Evolutionary conservation across 805 yeast species (phyloP).

Genomic region (Candida arabinofermentans): DNA sequence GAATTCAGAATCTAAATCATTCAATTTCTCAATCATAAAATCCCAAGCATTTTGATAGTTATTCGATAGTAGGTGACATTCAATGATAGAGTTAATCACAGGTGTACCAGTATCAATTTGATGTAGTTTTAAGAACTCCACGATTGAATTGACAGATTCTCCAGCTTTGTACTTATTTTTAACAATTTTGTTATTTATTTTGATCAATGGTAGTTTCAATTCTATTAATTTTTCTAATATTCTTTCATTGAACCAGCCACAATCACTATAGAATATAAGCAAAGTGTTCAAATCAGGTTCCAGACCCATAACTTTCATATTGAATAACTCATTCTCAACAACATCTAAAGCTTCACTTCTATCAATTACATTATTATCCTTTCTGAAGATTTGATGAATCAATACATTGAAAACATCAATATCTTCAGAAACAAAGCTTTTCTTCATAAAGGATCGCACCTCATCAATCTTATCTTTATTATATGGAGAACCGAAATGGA

Average conservation of each 20-base stretch:
- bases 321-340: constrained; percentile 3
- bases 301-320: constrained; percentile 3
- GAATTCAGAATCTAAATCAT: neutral
- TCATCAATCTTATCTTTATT: constrained; percentile 3
- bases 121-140: constrained; percentile 6
- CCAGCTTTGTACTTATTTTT: constrained; percentile 3
- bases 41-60: constrained; percentile 6
- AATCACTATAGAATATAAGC: constrained; percentile 9
- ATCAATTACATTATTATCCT: neutral
- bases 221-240: constrained; percentile 6
- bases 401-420: constrained; percentile 10
- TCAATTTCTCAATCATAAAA: constrained; percentile 1
- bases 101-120: constrained; percentile 5
- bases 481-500: constrained; percentile 8
- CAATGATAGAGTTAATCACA: constrained; percentile 5
- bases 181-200: constrained; percentile 8
- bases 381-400: constrained; percentile 6
- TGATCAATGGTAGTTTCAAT: constrained; percentile 2
- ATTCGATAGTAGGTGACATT: constrained; percentile 4
- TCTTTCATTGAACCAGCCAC: constrained; percentile 1
- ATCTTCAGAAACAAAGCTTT: neutral
- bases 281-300: constrained; percentile 10
- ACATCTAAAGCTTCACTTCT: neutral
- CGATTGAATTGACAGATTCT: constrained; percentile 5
- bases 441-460: neutral